Evolutionary conservation across 2,329 filamentous ascomycete genomes (phyloP).

Genomic region (Hymenotorrendiella dingleyae): DNA sequence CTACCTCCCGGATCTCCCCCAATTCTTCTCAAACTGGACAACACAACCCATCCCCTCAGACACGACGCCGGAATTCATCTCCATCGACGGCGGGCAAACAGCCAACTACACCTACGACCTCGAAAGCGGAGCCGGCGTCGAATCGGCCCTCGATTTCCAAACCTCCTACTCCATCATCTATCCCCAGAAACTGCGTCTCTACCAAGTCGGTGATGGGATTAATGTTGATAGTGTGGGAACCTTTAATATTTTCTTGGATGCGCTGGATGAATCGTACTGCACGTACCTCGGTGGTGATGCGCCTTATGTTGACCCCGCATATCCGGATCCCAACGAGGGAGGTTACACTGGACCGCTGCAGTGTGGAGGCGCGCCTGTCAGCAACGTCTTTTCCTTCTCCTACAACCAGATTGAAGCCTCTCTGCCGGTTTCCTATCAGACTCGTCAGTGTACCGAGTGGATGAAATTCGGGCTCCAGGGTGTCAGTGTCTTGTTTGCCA

Average conservation of each 20-base stretch:
- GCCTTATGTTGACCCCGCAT: slow-evolving; percentile 8
- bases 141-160: slow-evolving; percentile 40
- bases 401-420: slow-evolving; percentile 61
- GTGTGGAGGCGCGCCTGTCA: slow-evolving; percentile 30
- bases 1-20: slow-evolving; percentile 41
- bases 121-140: slow-evolving; percentile 27
- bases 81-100: slow-evolving; percentile 38
- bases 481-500: slow-evolving; percentile 55
- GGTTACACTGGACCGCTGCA: slow-evolving; percentile 17
- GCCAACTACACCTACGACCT: slow-evolving; percentile 30
- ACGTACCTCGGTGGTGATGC: too few species aligned
- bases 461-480: slow-evolving; percentile 59
- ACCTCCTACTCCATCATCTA: slow-evolving; percentile 41
- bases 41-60: slow-evolving; percentile 32
- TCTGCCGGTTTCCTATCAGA: slow-evolving; percentile 53
- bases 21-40: slow-evolving; percentile 30
- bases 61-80: slow-evolving; percentile 35
- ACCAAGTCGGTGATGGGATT: slow-evolving; percentile 37
- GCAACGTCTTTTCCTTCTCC: slow-evolving; percentile 48
- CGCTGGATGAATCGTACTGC: slow-evolving; percentile 44
- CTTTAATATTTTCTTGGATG: slow-evolving; percentile 43
- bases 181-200: slow-evolving; percentile 39
- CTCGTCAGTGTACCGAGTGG: slow-evolving; percentile 55
- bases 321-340: slow-evolving; percentile 8
- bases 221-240: slow-evolving; percentile 35